Conservation (phyloP, 805 yeast species). For the Barnettozyma sp. region DNA sequence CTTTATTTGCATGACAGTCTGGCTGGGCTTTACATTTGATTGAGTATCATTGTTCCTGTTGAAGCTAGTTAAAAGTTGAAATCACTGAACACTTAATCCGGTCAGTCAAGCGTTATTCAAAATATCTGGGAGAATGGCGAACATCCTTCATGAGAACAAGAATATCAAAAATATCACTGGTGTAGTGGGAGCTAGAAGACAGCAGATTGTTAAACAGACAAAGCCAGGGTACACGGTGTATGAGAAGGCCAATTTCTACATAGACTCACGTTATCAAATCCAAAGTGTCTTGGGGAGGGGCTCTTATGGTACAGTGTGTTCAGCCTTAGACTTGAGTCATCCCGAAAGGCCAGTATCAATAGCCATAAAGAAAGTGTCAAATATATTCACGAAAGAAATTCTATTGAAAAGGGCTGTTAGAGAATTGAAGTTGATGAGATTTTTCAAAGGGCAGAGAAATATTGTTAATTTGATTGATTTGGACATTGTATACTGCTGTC, state of each 20-base stretch:
- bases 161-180: conserved; percentile 9
- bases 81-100: too few species aligned
- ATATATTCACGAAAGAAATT: conserved; percentile 60
- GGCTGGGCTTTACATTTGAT: too few species aligned
- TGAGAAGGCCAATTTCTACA: conserved; percentile 52
- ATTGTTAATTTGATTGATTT: conserved; percentile 68
- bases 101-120: too few species aligned
- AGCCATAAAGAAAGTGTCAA: conserved; percentile 78
- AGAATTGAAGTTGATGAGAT: conserved; percentile 74
- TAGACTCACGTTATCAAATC: conserved; percentile 55
- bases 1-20: too few species aligned
- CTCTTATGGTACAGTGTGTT: conserved; percentile 80
- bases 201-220: conserved; percentile 4
- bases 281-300: conserved; percentile 68
- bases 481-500: conserved; percentile 57
- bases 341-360: conserved; percentile 29
- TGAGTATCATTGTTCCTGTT: too few species aligned
- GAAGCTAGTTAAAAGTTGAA: too few species aligned
- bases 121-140: too few species aligned
- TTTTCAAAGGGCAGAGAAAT: conserved; percentile 78
- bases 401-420: conserved; percentile 74
- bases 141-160: conserved; percentile 9
- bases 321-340: conserved; percentile 51
- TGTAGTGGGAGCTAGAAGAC: conserved; percentile 4
- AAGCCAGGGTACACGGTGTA: conserved; percentile 30